These are phyloP conservation scores for Tricharina praecox DNA, from an alignment of 495 filamentous ascomycete genomes.

Conservation along the genomic window DNA sequence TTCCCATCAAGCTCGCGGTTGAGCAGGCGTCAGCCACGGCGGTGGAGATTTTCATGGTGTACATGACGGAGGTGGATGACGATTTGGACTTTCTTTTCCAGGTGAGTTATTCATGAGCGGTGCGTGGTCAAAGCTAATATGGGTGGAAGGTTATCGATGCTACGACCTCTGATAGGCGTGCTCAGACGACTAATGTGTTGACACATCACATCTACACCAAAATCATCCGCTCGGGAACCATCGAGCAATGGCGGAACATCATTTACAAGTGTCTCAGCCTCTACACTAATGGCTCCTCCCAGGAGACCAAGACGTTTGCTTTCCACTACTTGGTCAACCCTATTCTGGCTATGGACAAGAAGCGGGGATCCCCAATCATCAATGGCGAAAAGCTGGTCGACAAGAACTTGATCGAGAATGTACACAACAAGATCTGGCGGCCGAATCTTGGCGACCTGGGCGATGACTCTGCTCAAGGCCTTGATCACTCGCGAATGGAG, in stretches of 20 bases:
- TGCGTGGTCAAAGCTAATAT: constrained; percentile 4
- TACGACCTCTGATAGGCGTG: constrained; percentile 66
- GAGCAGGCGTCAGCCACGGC: constrained; percentile 79
- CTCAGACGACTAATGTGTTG: constrained; percentile 48
- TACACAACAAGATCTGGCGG: constrained; percentile 89
- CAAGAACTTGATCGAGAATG: constrained; percentile 70
- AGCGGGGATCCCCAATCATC: constrained; percentile 30
- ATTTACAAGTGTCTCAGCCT: constrained; percentile 76
- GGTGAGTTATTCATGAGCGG: constrained; percentile 6
- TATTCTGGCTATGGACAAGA: constrained; percentile 88
- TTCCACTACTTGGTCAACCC: constrained; percentile 89
- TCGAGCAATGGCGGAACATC: constrained; percentile 73
- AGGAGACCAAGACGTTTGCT: constrained; percentile 82
- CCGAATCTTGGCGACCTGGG: constrained; percentile 65
- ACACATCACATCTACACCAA: constrained; percentile 68
- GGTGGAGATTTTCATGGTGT: constrained; percentile 68
- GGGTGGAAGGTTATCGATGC: constrained; percentile 50
- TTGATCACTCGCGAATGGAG: constrained; percentile 94
- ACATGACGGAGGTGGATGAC: constrained; percentile 51
- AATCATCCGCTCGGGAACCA: constrained; percentile 68
- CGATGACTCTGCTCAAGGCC: constrained; percentile 69
- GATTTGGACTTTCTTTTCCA: constrained; percentile 83
- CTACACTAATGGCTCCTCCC: constrained; percentile 59
- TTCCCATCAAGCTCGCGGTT: constrained; percentile 61
- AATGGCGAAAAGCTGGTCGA: constrained; percentile 67